Evolutionary conservation across 495 filamentous ascomycete species (phyloP), one percentile per base, ranked within the genome.

Genomic region (Annulohypoxylon nitens): DNA sequence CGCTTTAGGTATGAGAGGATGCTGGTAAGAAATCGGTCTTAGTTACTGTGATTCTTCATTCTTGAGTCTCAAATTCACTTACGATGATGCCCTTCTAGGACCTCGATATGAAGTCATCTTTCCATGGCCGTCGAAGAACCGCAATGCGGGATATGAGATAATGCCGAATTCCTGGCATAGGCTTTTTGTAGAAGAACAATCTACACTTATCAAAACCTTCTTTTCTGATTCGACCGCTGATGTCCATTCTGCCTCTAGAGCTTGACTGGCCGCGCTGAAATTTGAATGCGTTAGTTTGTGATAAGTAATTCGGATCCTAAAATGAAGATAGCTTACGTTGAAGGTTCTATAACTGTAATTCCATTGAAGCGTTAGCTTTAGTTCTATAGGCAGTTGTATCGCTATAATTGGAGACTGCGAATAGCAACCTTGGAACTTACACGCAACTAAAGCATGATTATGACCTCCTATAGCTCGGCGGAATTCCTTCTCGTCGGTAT

Each of bases 71-170:
- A 16, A 25, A 41, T 14, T 12, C 10, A 77, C 81, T 78, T 61
- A 84, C 82, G 78, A 37, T n/a, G 75, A 53, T 2, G 81, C 75
- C 48, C 71, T 80, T 50, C 83, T 78, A 9, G 81, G 78, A 7
- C 84, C 84, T 51, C 82, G 79, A 62, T 86, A 86, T 47, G 81
- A 61, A 12, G 63, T 74, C 30, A 69, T 73, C 10, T 70, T 67
- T 0, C 80, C 75, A 14, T 78, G 64, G 43, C 75, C 75, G 37
- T 77, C 70, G 64, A 83, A 85, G n/a, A 85, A 77, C 9, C 84
- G 81, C 26, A 88, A 78, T 9, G 86, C 76, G 6, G 86, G 86
- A 69, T 83, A 86, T 11, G 84, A 85, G 3, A 78, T 76, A 23
- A 88, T 71, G 14, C 73, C 73, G 58, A 79, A 76, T 58, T 82